Percentiles rank a stretch among this genome's conserved stretches.
Conservation (phyloP, 805 yeast genomes). For the Schizosaccharomyces osmophilus region DNA sequence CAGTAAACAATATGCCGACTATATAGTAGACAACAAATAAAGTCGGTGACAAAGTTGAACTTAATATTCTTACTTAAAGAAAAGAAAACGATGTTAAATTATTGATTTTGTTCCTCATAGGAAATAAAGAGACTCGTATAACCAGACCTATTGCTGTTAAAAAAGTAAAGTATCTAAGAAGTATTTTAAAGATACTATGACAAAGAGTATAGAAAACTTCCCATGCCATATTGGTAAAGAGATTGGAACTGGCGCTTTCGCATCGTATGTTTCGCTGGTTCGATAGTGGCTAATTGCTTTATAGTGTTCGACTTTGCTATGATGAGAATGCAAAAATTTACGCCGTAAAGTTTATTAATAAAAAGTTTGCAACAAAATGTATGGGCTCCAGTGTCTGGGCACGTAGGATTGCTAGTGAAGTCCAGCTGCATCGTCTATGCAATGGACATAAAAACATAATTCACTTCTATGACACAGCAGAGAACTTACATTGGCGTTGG, state of each 20-base stretch:
- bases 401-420: constrained; percentile 24
- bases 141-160: no score
- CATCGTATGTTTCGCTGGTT: constrained; percentile 17
- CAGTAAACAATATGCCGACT: no score
- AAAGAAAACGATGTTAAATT: no score
- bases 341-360: constrained; percentile 33
- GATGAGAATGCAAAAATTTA: constrained; percentile 18
- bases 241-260: constrained; percentile 47
- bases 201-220: background rate
- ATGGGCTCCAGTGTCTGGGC: background rate
- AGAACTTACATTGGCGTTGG: constrained; percentile 34
- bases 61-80: no score
- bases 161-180: no score
- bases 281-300: constrained; percentile 5
- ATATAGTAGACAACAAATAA: no score
- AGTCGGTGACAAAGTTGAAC: no score
- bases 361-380: constrained; percentile 11
- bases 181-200: background rate
- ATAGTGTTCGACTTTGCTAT: constrained; percentile 17
- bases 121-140: no score
- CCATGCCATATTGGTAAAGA: constrained; percentile 19
- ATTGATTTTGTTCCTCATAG: no score
- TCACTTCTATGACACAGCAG: constrained; percentile 28
- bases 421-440: constrained; percentile 33
- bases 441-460: constrained; percentile 34